Conservation (phyloP, 805 yeast genomes). For the Ogataea allantospora region DNA sequence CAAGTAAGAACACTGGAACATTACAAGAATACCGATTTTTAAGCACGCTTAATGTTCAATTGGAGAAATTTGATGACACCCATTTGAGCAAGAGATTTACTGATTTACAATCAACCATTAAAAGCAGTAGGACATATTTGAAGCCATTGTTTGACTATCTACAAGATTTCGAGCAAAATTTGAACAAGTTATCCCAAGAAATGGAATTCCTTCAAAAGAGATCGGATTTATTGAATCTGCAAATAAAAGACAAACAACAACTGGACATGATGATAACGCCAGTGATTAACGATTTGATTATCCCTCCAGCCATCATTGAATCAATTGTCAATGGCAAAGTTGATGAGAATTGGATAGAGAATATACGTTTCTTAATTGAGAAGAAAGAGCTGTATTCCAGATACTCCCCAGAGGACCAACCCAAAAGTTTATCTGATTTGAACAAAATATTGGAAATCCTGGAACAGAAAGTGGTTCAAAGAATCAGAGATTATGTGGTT, state of each 20-base stretch:
- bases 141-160: constrained; percentile 55
- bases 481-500: constrained; percentile 70
- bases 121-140: constrained; percentile 36
- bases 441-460: constrained; percentile 46
- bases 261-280: constrained; percentile 62
- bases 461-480: constrained; percentile 63
- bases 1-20: constrained; percentile 9
- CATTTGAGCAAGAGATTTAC: constrained; percentile 25
- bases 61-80: constrained; percentile 11
- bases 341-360: constrained; percentile 62
- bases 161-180: constrained; percentile 53
- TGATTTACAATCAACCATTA: constrained; percentile 29
- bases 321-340: constrained; percentile 59
- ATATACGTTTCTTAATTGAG: constrained; percentile 55
- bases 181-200: constrained; percentile 55
- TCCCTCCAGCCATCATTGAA: constrained; percentile 69
- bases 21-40: constrained; percentile 27
- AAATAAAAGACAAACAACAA: constrained; percentile 46
- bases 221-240: constrained; percentile 46
- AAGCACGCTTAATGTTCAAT: constrained; percentile 17
- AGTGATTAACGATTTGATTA: constrained; percentile 67
- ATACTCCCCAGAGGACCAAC: constrained; percentile 28
- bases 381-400: constrained; percentile 53
- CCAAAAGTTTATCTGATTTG: constrained; percentile 24
- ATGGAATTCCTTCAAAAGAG: constrained; percentile 58